Base-by-base conservation (phyloP, 306 rosid genomes). In the Ormosia semicastrata region DNA sequence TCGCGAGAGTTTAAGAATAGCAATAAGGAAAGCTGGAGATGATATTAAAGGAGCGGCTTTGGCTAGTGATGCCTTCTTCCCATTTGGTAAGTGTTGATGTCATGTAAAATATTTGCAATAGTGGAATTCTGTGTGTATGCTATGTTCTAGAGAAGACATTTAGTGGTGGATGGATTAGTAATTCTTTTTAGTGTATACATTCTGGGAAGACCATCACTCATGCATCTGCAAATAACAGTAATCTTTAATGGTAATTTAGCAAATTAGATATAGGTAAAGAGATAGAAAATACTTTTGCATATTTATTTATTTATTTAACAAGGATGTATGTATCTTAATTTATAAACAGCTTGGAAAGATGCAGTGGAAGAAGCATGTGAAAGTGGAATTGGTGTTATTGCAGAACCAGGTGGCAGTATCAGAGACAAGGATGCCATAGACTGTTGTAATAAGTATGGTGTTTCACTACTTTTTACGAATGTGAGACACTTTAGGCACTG, bases 11-110 rank as follows among this genome's bases (percentile, higher is more conserved):
- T 86, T 93, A 74, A 86, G 97, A 82, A 88, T 95, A 77, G 98
- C 98, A 13, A 52, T 93, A 86, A 88, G 72, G 87, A 95, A 95
- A 90, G 98, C 99, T 6, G 99, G 96, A 87, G 89, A 89, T 29
- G 96, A 89, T 50, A 93, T 86, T 79, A 93, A 89, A 87, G 99
- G 98, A 59, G 93, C 99, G 1, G 94, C 99, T 81, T 85, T 95
- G 86, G 97, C 97, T 83, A 95, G 98, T 15, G 99, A 95, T 58
- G 99, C 99, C 54, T 95, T 95, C 90, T 95, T 95, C 87, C 98
- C 97, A 59, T 95, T 93, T 46, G 99, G 99, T 95, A 91, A 81
- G 83, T 76, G 83, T 71, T 81, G 10, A 17, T 40, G 18, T 17
- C 64, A 40, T 15, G n/a, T 3, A n/a, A 62, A 67, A 43, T 66